Evolutionary conservation across 192 early-diverging fungal species (phyloP).

Genomic region (Glomus cerebriforme): DNA sequence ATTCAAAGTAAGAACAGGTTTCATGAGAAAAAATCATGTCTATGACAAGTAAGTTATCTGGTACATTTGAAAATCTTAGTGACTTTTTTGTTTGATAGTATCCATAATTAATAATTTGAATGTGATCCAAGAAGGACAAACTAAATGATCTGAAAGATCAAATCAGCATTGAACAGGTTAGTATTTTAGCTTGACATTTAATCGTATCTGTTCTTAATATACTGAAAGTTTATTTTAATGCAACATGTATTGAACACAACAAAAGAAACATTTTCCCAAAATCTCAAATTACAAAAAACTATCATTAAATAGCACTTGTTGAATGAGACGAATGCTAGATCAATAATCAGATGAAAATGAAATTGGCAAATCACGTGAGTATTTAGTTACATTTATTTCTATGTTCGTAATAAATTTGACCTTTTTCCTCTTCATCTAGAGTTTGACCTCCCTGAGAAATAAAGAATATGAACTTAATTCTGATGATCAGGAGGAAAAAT

Average conservation of each 20-base stretch:
- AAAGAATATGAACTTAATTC: too few relatives aligned
- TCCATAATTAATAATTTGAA: background rate
- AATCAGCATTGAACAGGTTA: background rate
- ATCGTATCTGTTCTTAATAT: background rate
- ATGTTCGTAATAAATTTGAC: too few relatives aligned
- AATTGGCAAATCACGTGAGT: too few relatives aligned
- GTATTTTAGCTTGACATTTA: conserved; percentile 8
- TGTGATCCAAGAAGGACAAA: background rate
- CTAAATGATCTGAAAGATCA: conserved; percentile 8
- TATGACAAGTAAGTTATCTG: conserved; percentile 4
- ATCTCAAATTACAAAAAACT: too few relatives aligned
- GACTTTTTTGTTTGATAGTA: background rate
- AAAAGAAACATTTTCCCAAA: background rate
- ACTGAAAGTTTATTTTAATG: conserved; percentile 6
- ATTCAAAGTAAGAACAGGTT: too few relatives aligned
- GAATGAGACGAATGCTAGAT: too few relatives aligned
- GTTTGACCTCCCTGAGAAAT: too few relatives aligned
- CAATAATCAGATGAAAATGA: too few relatives aligned
- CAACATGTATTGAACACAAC: conserved; percentile 7
- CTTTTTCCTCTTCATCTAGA: too few relatives aligned
- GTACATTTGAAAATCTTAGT: background rate
- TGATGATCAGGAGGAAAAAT: too few relatives aligned
- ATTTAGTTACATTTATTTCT: too few relatives aligned
- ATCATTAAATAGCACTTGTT: too few relatives aligned
- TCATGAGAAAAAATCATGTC: background rate